These are phyloP conservation scores for Cudoniella acicularis DNA, from an alignment of 495 filamentous ascomycete genomes.

Conservation along the genomic window DNA sequence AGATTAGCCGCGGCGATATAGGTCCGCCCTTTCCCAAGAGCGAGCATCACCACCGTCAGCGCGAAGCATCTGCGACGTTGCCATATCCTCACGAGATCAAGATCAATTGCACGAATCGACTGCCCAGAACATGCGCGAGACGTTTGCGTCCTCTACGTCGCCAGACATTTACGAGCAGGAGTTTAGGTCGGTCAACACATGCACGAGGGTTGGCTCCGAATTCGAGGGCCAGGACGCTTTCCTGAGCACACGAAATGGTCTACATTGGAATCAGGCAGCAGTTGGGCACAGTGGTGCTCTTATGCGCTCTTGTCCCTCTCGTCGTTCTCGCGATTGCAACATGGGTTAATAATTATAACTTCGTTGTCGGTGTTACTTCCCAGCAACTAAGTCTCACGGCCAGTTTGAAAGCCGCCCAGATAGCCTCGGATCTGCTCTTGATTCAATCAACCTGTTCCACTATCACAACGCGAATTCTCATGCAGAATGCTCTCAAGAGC, in stretches of 20 bases:
- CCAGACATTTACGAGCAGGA: too few relatives aligned
- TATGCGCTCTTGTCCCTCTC: constrained; percentile 41
- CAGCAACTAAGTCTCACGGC: constrained; percentile 54
- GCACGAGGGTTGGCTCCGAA: too few relatives aligned
- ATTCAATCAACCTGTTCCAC: constrained; percentile 65
- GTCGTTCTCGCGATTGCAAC: constrained; percentile 30
- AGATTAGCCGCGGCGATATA: too few relatives aligned
- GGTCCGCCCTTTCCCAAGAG: too few relatives aligned
- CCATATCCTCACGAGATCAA: too few relatives aligned
- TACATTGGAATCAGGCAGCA: constrained; percentile 82
- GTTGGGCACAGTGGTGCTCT: constrained; percentile 63
- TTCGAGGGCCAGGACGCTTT: neutral
- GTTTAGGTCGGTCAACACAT: too few relatives aligned
- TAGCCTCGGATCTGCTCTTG: constrained; percentile 70
- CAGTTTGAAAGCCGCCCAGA: constrained; percentile 76
- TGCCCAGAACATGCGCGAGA: too few relatives aligned
- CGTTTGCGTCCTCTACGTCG: too few relatives aligned
- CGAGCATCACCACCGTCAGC: too few relatives aligned
- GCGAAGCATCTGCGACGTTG: too few relatives aligned
- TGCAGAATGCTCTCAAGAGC: constrained; percentile 57
- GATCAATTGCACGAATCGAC: too few relatives aligned
- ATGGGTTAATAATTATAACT: constrained; percentile 73
- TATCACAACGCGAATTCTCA: constrained; percentile 61
- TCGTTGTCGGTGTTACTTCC: constrained; percentile 59
- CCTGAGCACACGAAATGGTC: constrained; percentile 45